phyloP scores from a whole-genome alignment of 148 eudicot genomes.

The Spergularia bocconei region DNA sequence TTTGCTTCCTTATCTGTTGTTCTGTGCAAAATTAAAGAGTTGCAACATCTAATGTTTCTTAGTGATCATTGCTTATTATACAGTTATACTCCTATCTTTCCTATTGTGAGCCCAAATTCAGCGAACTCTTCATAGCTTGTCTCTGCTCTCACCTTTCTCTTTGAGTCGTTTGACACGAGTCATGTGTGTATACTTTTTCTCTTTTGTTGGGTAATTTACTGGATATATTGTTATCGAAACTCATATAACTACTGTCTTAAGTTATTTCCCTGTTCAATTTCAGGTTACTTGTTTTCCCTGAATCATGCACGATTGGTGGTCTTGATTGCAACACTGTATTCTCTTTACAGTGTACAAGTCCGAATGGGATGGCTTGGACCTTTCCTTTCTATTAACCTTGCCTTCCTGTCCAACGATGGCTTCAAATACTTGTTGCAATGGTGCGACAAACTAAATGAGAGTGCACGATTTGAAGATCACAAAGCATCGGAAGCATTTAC shows the following conservation, averaged over 20 bases:
- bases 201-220: not conserved
- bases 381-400: slow-evolving; percentile 73
- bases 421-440: slow-evolving; percentile 70
- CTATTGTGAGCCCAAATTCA: too few relatives aligned
- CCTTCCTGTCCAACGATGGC: slow-evolving; percentile 80
- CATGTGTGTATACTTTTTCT: not conserved
- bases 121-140: too few relatives aligned
- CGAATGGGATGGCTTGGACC: slow-evolving; percentile 90
- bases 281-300: slow-evolving; percentile 93
- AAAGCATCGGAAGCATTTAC: slow-evolving; percentile 61
- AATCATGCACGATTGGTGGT: slow-evolving; percentile 94
- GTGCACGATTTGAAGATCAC: slow-evolving; percentile 67
- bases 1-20: not conserved
- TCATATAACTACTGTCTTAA: not conserved
- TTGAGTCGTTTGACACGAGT: too few relatives aligned
- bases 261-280: slow-evolving; percentile 16
- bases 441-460: slow-evolving; percentile 86
- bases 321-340: slow-evolving; percentile 71
- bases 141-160: too few relatives aligned
- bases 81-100: too few relatives aligned
- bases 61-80: too few relatives aligned
- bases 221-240: not conserved
- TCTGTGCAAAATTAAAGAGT: too few relatives aligned
- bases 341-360: slow-evolving; percentile 74
- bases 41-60: too few relatives aligned